Evolutionary conservation across 495 filamentous ascomycete species (phyloP).

Genomic region (Podospora anserina): DNA sequence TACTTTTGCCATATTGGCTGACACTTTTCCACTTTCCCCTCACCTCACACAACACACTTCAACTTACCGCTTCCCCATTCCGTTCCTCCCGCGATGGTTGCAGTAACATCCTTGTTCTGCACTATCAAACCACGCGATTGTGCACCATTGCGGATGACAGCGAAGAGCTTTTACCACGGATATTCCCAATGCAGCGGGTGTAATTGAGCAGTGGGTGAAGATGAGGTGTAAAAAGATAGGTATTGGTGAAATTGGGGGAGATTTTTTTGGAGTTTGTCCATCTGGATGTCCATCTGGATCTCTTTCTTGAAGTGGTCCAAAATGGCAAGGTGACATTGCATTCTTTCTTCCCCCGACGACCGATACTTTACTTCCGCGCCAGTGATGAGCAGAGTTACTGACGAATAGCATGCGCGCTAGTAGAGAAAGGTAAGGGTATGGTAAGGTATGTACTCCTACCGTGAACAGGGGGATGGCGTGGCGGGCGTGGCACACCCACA

Average conservation of each 20-base stretch:
- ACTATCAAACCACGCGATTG: background rate
- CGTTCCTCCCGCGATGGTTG: background rate
- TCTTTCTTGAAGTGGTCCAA: background rate
- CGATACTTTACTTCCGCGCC: background rate
- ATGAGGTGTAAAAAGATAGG: background rate
- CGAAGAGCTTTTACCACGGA: background rate
- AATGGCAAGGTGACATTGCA: background rate
- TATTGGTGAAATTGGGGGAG: background rate
- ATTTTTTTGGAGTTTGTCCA: background rate
- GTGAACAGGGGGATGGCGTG: background rate
- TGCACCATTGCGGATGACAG: background rate
- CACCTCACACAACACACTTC: background rate
- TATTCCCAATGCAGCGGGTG: background rate
- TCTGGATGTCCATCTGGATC: background rate
- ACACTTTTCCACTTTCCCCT: background rate
- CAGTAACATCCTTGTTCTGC: background rate
- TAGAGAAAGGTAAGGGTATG: background rate
- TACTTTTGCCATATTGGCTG: slow-evolving; percentile 7
- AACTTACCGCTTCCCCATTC: background rate
- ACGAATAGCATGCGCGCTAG: background rate
- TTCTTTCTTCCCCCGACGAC: background rate
- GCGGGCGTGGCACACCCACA: background rate
- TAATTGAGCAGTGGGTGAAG: background rate
- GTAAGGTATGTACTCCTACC: background rate
- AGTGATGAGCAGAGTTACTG: background rate